A percentile compares a stretch with the other conserved stretches of the same genome.
These are phyloP conservation scores for Paragyromitra xinjiangensis DNA, from an alignment of 495 filamentous ascomycete species.

Conservation along the genomic window DNA sequence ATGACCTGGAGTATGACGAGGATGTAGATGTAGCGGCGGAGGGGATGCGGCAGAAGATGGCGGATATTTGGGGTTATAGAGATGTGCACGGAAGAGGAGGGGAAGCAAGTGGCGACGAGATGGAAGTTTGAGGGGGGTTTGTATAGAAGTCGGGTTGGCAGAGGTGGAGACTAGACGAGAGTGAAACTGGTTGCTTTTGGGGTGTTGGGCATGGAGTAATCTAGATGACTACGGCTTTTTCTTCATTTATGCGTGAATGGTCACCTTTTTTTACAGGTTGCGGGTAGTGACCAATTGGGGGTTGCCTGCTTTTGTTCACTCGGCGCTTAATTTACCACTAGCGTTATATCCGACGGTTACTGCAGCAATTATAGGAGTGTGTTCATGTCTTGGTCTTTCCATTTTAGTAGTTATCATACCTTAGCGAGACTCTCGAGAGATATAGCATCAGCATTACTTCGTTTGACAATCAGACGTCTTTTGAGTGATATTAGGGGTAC, in stretches of 20 bases:
- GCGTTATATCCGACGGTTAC: too few species aligned
- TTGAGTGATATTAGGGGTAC: too few species aligned
- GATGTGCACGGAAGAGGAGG: neutral
- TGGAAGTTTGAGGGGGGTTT: slow-evolving; percentile 27
- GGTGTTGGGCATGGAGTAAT: neutral
- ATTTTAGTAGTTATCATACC: too few species aligned
- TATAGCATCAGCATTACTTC: too few species aligned
- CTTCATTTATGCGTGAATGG: neutral
- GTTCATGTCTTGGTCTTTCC: too few species aligned
- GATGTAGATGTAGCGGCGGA: slow-evolving; percentile 44
- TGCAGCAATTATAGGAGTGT: too few species aligned
- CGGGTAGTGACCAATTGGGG: neutral
- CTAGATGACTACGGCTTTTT: slow-evolving; percentile 17
- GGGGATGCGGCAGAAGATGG: slow-evolving; percentile 39
- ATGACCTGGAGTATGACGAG: slow-evolving; percentile 52
- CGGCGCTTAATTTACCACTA: neutral
- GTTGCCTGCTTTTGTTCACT: neutral
- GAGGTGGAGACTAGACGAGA: neutral
- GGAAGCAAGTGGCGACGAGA: slow-evolving; percentile 36
- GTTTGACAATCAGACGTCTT: too few species aligned
- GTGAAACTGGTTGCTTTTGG: neutral
- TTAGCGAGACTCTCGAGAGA: too few species aligned
- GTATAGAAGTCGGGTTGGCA: neutral
- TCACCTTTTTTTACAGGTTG: neutral
- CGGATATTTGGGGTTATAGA: slow-evolving; percentile 35